Evolutionary conservation across 2,329 filamentous ascomycete species (phyloP), one percentile per base, ranked within the genome.

Genomic region (Neoascochyta sp.): DNA sequence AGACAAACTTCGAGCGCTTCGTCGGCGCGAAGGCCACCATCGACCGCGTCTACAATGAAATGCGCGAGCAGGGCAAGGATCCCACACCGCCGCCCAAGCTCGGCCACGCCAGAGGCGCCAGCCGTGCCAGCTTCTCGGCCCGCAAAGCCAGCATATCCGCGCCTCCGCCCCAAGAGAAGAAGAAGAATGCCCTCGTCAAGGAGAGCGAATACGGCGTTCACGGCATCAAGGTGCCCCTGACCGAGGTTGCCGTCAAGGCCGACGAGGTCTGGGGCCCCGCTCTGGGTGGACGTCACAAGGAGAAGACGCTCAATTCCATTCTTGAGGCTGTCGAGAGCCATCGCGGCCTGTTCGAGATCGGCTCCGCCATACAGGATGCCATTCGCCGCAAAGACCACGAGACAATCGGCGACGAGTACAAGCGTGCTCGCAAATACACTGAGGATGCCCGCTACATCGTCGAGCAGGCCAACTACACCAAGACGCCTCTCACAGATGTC

Each of bases 211-310:
- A 63, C 27, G 61, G 61, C 21, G 60, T 64, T 8, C 47, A 60
- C 33, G 58, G 63, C 8, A 95, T 98, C 63, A 93, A 94, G 57
- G 76, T 74, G 1, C 90, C 92, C 11, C 69, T 98, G 32, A 73
- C 92, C 7, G 92, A 96, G 51, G 86, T 93, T 8, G 87, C 86
- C 1, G 84, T 88, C 39, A 95, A 95, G 63, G 92, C 90, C 0
- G 88, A 96, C 62, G 92, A 98, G 53, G 85, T 98, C 7, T 98
- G 93, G 89, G 92, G 92, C 0, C 92, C 92, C 2, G 90, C 92
- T 1, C 65, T 98, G 20, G 87, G 88, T 21, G 92, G 92, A 3
- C 80, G 86, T 16, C 89, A 96, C 50, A 88, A 90, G 55, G 92
- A 96, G 54, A 85, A 89, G 55, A 82, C 82, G 40, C 71, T 98